Percentiles rank a stretch among this genome's conserved stretches.
phyloP scores from a whole-genome alignment of 192 early-diverging fungal species.

The Obelidium mucronatum region DNA sequence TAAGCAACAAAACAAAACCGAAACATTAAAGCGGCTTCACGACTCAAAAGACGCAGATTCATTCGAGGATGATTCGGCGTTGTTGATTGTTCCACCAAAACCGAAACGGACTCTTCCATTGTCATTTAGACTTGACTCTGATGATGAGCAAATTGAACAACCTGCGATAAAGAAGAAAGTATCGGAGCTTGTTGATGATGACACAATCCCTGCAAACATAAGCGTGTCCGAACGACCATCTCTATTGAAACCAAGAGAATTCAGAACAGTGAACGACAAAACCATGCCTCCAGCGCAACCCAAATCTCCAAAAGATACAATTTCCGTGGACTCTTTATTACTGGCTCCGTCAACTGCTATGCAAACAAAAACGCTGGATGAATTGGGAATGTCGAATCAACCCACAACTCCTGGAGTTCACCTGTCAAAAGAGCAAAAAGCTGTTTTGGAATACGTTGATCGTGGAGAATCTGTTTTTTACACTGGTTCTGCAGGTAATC shows the following conservation, averaged over 20 bases:
- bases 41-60: not conserved
- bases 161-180: too few species aligned
- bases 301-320: slow-evolving; percentile 5
- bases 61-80: not conserved
- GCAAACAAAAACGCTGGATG: not conserved
- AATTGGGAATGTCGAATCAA: not conserved
- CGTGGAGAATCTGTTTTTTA: slow-evolving; percentile 58
- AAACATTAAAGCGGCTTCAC: not conserved
- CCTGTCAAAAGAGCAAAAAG: slow-evolving; percentile 32
- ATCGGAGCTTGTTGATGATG: too few species aligned
- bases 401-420: not conserved
- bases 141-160: too few species aligned
- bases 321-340: too few species aligned
- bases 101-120: too few species aligned
- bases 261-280: not conserved
- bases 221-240: too few species aligned
- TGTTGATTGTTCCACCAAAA: too few species aligned
- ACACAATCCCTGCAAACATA: too few species aligned
- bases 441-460: slow-evolving; percentile 45
- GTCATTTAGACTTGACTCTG: too few species aligned
- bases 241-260: not conserved
- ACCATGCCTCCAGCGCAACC: too few species aligned
- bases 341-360: not conserved
- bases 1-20: not conserved
- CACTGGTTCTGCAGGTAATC: slow-evolving; percentile 67